Evolutionary conservation across 169 alveolate species (phyloP).

Genomic region (Theileria orientalis): DNA sequence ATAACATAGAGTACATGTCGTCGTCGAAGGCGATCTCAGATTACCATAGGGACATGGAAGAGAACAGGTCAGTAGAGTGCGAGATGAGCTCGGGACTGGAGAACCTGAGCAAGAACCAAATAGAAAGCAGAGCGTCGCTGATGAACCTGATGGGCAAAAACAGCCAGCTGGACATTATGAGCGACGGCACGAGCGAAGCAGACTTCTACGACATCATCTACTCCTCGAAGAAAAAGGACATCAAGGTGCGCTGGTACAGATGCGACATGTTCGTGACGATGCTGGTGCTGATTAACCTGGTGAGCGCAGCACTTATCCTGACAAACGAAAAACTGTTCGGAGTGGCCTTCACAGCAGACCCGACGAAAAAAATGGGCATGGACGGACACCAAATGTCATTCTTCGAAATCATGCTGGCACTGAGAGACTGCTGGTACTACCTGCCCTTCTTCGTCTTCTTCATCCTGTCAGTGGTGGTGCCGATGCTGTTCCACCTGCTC

Average conservation of each 20-base stretch:
- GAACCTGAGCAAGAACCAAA: not conserved
- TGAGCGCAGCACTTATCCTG: conserved; percentile 34
- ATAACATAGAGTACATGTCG: not conserved
- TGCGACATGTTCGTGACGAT: conserved; percentile 54
- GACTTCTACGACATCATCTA: not conserved
- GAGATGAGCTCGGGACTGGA: not conserved
- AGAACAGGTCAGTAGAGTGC: not conserved
- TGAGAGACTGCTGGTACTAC: conserved; percentile 23
- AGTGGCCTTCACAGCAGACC: conserved; percentile 54
- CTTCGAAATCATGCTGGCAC: conserved; percentile 22
- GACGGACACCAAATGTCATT: conserved; percentile 44
- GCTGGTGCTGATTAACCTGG: conserved; percentile 37
- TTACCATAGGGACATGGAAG: no score
- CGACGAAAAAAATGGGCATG: conserved; percentile 20
- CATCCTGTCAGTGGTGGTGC: conserved; percentile 39
- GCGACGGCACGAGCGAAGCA: conserved; percentile 6
- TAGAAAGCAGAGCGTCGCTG: not conserved
- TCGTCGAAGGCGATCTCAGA: no score
- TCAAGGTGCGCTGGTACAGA: conserved; percentile 45
- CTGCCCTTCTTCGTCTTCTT: conserved; percentile 39
- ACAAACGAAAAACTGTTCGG: conserved; percentile 53
- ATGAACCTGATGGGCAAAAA: not conserved
- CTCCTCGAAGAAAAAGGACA: not conserved
- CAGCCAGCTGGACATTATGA: not conserved
- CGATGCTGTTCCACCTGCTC: conserved; percentile 33